Evolutionary conservation across 768 basidiomycete genomes (phyloP).

Genomic region (Flagelloscypha sp.): DNA sequence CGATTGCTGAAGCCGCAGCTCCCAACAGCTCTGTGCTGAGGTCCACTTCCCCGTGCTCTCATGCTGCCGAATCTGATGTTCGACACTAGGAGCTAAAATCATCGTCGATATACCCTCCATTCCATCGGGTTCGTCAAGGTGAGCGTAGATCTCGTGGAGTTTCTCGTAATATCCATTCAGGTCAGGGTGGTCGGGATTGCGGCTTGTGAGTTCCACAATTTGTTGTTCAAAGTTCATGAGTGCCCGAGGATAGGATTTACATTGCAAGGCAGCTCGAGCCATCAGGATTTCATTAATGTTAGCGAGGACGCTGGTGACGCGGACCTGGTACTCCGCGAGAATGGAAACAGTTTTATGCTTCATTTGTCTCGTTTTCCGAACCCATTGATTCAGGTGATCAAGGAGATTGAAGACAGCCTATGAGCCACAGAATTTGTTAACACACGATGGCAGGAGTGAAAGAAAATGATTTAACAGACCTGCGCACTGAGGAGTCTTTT

Average conservation of each 20-base stretch:
- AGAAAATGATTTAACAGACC: constrained; percentile 32
- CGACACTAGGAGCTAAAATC: constrained; percentile 81
- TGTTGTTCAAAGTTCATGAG: constrained; percentile 93
- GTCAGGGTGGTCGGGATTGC: constrained; percentile 33
- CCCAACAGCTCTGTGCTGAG: constrained; percentile 98
- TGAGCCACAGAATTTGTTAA: constrained; percentile 2
- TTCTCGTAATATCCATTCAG: constrained; percentile 76
- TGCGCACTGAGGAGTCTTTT: constrained; percentile 91
- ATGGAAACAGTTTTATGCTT: constrained; percentile 27
- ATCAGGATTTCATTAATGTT: constrained; percentile 83
- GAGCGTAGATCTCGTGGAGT: constrained; percentile 91
- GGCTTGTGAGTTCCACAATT: constrained; percentile 45
- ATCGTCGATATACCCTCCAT: constrained; percentile 95
- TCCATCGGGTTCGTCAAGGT: constrained; percentile 95
- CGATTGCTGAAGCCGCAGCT: constrained; percentile 82
- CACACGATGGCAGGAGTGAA: neutral
- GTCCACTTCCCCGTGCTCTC: constrained; percentile 98
- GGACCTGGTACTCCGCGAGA: constrained; percentile 55
- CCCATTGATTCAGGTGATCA: constrained; percentile 90
- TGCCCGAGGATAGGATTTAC: constrained; percentile 89
- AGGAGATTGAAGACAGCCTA: constrained; percentile 91
- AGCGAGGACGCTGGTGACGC: constrained; percentile 73
- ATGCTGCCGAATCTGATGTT: constrained; percentile 96
- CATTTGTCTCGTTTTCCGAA: constrained; percentile 67
- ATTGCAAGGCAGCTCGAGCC: constrained; percentile 89